Conservation (phyloP, 441 rosid genomes). For the Corymbia citriodora region DNA sequence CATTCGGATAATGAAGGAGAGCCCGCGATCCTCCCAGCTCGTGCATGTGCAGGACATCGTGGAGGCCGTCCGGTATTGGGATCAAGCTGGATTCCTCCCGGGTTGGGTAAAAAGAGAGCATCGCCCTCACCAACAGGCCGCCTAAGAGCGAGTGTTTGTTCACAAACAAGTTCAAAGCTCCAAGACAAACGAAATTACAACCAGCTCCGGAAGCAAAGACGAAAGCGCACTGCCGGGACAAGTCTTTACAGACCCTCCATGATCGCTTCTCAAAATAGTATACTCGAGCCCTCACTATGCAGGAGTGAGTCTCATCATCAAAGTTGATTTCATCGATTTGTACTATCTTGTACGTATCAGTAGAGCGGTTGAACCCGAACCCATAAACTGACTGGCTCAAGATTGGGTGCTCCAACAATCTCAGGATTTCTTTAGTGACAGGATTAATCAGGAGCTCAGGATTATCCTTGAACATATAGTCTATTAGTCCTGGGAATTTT, state of each 20-base stretch:
- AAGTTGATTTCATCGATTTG: not conserved
- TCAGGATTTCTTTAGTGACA: not conserved
- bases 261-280: not conserved
- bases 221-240: not conserved
- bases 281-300: not conserved
- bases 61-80: not conserved
- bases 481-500: not conserved
- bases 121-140: fast-evolving
- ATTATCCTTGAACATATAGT: not conserved
- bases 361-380: not conserved
- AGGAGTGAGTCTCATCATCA: not conserved
- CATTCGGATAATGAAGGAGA: not conserved
- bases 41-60: not conserved
- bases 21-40: not conserved
- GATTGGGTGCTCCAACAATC: not conserved
- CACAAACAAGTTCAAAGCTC: not conserved
- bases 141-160: not conserved
- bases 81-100: not conserved
- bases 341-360: not conserved
- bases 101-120: not conserved
- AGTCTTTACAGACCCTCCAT: not conserved
- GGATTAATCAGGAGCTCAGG: not conserved
- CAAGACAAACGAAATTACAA: not conserved
- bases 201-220: not conserved
- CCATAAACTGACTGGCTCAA: not conserved